These are phyloP conservation scores for Neonectria punicea DNA, from an alignment of 2,329 filamentous ascomycete species.

Conservation along the genomic window DNA sequence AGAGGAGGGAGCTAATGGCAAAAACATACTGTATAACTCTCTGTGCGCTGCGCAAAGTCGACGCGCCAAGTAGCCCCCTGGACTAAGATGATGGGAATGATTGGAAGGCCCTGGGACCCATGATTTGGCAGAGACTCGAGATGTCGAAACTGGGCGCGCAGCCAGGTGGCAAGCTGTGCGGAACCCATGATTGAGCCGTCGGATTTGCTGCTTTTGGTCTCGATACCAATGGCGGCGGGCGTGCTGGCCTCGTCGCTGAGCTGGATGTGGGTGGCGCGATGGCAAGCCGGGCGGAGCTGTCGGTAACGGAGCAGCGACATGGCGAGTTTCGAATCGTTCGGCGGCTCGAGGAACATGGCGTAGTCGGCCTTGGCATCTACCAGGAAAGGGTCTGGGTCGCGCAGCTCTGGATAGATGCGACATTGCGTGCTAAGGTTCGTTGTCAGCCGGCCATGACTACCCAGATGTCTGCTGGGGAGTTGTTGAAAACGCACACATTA, in stretches of 20 bases:
- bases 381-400: constrained; percentile 9
- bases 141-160: constrained; percentile 21
- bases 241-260: constrained; percentile 6
- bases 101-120: not conserved
- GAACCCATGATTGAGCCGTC: constrained; percentile 1
- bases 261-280: constrained; percentile 1
- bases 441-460: not conserved
- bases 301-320: not conserved
- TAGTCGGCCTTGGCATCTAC: constrained; percentile 9
- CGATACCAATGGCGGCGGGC: constrained; percentile 4
- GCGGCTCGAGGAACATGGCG: constrained; percentile 9
- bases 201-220: constrained; percentile 5
- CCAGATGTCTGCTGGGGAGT: not conserved
- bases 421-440: constrained; percentile 1
- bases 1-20: not conserved
- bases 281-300: not conserved
- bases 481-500: constrained; percentile 3
- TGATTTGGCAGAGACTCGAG: constrained; percentile 16
- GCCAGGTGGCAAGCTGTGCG: constrained; percentile 12
- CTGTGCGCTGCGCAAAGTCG: constrained; percentile 19
- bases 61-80: constrained; percentile 19
- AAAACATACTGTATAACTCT: constrained; percentile 8
- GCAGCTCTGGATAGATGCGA: constrained; percentile 6
- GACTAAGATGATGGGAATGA: constrained; percentile 19
- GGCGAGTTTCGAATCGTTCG: not conserved